These are phyloP conservation scores for Euphorbia schlechtendalii DNA, from an alignment of 441 rosid genomes.

Conservation along the genomic window DNA sequence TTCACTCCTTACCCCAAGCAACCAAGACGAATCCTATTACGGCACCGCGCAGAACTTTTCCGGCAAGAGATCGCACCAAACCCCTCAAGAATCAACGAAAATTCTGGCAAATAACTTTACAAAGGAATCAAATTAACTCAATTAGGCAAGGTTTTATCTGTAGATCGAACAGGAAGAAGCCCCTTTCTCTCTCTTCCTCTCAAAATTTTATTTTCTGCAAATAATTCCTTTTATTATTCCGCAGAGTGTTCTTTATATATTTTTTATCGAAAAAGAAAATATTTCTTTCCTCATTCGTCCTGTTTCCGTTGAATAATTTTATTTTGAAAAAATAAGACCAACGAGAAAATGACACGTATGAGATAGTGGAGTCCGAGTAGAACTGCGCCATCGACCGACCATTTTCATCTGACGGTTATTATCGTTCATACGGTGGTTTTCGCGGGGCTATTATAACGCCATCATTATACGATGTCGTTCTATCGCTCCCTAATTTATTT, in stretches of 20 bases:
- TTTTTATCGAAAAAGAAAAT: background rate
- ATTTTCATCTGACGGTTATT: slow-evolving; percentile 28
- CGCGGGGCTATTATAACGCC: background rate
- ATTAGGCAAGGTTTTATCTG: slow-evolving; percentile 9
- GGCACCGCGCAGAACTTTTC: slow-evolving; percentile 1
- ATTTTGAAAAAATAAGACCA: background rate
- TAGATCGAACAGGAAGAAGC: slow-evolving; percentile 19
- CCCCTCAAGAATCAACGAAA: slow-evolving; percentile 25
- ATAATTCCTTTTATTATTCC: no score
- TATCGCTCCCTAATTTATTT: no score
- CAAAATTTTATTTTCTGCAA: background rate
- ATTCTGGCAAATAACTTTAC: slow-evolving; percentile 13
- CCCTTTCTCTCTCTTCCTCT: background rate
- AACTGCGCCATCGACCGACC: slow-evolving; percentile 23
- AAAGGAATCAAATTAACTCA: background rate
- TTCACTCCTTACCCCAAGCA: slow-evolving; percentile 7
- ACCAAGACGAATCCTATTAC: slow-evolving; percentile 2
- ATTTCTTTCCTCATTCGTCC: background rate
- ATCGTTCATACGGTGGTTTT: slow-evolving; percentile 12
- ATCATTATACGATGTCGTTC: background rate
- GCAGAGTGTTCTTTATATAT: background rate
- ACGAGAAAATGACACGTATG: background rate
- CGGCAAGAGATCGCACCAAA: slow-evolving; percentile 23
- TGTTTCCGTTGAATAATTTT: slow-evolving; percentile 14
- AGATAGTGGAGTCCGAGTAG: background rate